Percentiles rank a stretch among this genome's conserved stretches.
phyloP scores from a whole-genome alignment of 2,329 filamentous ascomycete genomes.

The Diaporthe batatas region DNA sequence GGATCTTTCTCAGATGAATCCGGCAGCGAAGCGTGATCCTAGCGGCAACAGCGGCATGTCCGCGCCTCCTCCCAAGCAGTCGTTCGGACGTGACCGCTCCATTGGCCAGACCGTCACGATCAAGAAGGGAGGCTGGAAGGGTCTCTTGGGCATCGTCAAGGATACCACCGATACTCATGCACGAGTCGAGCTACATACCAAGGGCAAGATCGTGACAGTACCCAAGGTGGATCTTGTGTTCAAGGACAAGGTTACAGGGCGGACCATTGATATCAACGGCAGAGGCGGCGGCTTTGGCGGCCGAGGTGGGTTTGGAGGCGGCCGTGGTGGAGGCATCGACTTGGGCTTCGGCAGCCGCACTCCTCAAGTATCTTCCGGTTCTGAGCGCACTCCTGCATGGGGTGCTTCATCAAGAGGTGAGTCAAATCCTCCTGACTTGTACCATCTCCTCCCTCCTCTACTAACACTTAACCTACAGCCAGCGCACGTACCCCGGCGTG shows the following conservation, averaged over 20 bases:
- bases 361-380: conserved; percentile 70
- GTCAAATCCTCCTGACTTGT: conserved; percentile 50
- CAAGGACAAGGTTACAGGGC: conserved; percentile 86
- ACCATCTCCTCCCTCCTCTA: neutral
- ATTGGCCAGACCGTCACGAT: conserved; percentile 94
- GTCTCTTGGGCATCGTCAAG: conserved; percentile 93
- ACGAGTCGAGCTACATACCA: conserved; percentile 93
- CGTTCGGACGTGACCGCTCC: conserved; percentile 83
- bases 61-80: conserved; percentile 75
- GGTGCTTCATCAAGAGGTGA: conserved; percentile 71
- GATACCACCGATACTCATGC: conserved; percentile 90
- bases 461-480: conserved; percentile 57
- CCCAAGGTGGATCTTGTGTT: conserved; percentile 85
- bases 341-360: conserved; percentile 78
- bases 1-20: conserved; percentile 92
- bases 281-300: conserved; percentile 57
- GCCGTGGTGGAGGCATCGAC: conserved; percentile 56
- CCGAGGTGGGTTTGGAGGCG: conserved; percentile 59
- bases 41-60: conserved; percentile 68
- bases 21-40: conserved; percentile 81
- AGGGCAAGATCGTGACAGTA: conserved; percentile 90
- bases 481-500: conserved; percentile 73
- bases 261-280: conserved; percentile 78
- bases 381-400: conserved; percentile 83
- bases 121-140: conserved; percentile 89